phyloP scores from a whole-genome alignment of 192 early-diverging fungal species.

The Coemansia furcata region DNA sequence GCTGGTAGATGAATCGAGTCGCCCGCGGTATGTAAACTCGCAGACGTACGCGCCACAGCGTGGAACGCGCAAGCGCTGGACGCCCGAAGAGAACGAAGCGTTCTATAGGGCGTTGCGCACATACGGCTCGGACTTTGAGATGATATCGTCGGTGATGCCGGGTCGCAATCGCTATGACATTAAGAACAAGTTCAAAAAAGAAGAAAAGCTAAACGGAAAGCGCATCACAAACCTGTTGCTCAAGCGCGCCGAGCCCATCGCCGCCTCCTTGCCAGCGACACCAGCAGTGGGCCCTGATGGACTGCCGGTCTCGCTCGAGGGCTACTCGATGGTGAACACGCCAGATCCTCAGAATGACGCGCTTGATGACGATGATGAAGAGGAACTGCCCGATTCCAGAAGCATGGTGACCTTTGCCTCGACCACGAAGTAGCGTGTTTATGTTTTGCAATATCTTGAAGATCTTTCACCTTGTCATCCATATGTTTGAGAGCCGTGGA shows the following conservation, averaged over 20 bases:
- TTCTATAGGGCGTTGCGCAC: slow-evolving; percentile 41
- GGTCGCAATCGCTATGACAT: slow-evolving; percentile 44
- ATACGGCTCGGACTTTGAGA: slow-evolving; percentile 51
- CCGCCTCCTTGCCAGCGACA: background rate
- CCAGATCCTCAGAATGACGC: slow-evolving; percentile 1
- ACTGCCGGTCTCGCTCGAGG: slow-evolving; percentile 11
- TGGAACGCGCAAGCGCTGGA: slow-evolving; percentile 40
- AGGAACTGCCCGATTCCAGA: slow-evolving; percentile 9
- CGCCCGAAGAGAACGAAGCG: slow-evolving; percentile 32
- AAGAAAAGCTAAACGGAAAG: slow-evolving; percentile 24
- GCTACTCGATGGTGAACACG: slow-evolving; percentile 20
- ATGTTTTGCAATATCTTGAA: background rate
- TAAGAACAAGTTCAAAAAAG: slow-evolving; percentile 50
- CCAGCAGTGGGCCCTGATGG: slow-evolving; percentile 1
- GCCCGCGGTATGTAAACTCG: slow-evolving; percentile 42
- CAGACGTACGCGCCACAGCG: slow-evolving; percentile 41
- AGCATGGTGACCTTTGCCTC: background rate
- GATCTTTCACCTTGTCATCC: background rate
- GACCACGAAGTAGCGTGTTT: background rate
- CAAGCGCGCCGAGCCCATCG: slow-evolving; percentile 6
- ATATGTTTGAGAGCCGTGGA: background rate
- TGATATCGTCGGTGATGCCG: slow-evolving; percentile 35
- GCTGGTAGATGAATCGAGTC: slow-evolving; percentile 45
- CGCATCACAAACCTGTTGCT: slow-evolving; percentile 44
- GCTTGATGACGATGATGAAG: background rate